Base-by-base conservation (phyloP, 805 yeast genomes). In the Monosporozyma aerobia region DNA sequence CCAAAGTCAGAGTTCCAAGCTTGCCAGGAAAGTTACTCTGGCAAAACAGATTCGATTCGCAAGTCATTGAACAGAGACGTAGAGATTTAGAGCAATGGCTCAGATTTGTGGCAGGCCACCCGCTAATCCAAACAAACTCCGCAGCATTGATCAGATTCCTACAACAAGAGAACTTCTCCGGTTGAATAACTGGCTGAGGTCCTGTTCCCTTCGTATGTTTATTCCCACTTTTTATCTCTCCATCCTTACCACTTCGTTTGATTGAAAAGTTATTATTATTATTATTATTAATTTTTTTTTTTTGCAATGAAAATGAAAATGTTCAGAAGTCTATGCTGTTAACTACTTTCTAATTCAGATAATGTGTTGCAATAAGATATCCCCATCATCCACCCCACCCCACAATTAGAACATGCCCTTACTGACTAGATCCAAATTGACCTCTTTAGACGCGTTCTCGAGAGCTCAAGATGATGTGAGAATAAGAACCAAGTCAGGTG, bases 391-490 rank as follows among this genome's bases (percentile, higher is more conserved):
- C 7, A 35, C 14, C 40, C 40, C 14, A 11, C 29, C 4, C 44
- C 44, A 19, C 2, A 5, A 40, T 10, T 16, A 40, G 29, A 29
- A 11, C 30, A 43, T 43, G 45, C 30, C 30, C 5, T 14, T 55
- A 33, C 14, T 62, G 52, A 63, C 60, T 57, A 63, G 54, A 54
- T 65, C 63, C 13, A 60, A 66, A n/a, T 61, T 74, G 37, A 54
- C 87, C 48, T 80, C 83, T 44, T 72, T 87, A 54, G 98, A 90
- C 69, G 96, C 94, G 14, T 90, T 92, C 67, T 80, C 96, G 27
- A 90, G 90, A 68, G 87, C 97, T 7, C 90, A 88, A 33, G 97
- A 92, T 63, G 99, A 94, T 67, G 95, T 95, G 9, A 78, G 87
- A 49, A 80, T 94, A 54, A 82, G 85, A 57, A 94, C 99, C 2